Conservation (phyloP, 768 basidiomycete species). For the Pleurotus djamor region DNA sequence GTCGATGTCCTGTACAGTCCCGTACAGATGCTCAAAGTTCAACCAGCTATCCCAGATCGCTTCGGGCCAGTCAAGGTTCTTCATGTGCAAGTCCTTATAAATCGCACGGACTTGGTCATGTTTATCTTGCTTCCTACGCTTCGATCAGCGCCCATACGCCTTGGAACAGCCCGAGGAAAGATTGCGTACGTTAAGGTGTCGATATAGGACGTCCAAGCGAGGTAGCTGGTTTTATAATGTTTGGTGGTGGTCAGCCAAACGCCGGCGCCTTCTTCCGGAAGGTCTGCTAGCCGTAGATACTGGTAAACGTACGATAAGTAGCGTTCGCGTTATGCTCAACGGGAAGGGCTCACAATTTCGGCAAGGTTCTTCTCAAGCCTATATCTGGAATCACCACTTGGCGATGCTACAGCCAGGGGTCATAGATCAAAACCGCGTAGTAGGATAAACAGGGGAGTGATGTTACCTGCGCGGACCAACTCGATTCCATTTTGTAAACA, state of each 20-base stretch:
- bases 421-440: background rate
- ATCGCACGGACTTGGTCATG: constrained; percentile 61
- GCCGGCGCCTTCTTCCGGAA: constrained; percentile 52
- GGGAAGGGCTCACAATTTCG: constrained; percentile 55
- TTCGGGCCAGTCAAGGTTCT: constrained; percentile 93
- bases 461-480: constrained; percentile 54
- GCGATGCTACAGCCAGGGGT: constrained; percentile 40
- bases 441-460: background rate
- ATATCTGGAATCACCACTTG: constrained; percentile 70
- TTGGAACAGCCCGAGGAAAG: background rate
- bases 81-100: constrained; percentile 64
- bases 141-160: constrained; percentile 7
- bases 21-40: constrained; percentile 85
- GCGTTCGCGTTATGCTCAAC: background rate
- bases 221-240: constrained; percentile 67
- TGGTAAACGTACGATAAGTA: constrained; percentile 15
- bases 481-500: constrained; percentile 64
- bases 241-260: constrained; percentile 70
- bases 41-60: constrained; percentile 90
- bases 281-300: constrained; percentile 45
- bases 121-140: constrained; percentile 45
- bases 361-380: constrained; percentile 84
- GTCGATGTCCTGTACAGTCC: constrained; percentile 66
- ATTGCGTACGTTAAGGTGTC: constrained; percentile 67
- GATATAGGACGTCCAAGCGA: constrained; percentile 73